Percentiles rank a stretch among this genome's conserved stretches.
phyloP scores from a whole-genome alignment of 495 filamentous ascomycete genomes.

The Aspergillus avenaceus region DNA sequence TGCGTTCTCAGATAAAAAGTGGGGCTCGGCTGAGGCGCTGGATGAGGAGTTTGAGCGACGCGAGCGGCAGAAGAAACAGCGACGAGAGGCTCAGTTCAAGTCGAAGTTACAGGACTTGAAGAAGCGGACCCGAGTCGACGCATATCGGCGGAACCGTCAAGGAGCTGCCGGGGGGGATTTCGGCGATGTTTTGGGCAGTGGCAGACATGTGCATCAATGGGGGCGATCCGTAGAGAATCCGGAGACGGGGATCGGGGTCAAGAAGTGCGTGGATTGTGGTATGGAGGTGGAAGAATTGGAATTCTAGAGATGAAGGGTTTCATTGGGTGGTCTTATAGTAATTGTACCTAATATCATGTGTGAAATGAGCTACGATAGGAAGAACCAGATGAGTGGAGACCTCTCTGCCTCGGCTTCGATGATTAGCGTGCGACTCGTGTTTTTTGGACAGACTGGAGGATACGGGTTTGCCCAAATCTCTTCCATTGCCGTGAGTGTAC shows the following conservation, averaged over 20 bases:
- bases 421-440: too few relatives aligned
- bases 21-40: slow-evolving; percentile 79
- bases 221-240: slow-evolving; percentile 72
- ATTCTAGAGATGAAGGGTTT: too few relatives aligned
- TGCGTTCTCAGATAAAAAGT: slow-evolving; percentile 74
- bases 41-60: slow-evolving; percentile 87
- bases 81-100: slow-evolving; percentile 90
- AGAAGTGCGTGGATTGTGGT: slow-evolving; percentile 83
- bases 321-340: too few relatives aligned
- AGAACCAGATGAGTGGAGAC: too few relatives aligned
- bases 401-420: too few relatives aligned
- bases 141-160: slow-evolving; percentile 65
- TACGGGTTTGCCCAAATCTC: too few relatives aligned
- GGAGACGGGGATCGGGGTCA: slow-evolving; percentile 72
- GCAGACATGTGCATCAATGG: slow-evolving; percentile 91
- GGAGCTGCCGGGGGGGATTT: slow-evolving; percentile 59
- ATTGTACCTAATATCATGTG: too few relatives aligned
- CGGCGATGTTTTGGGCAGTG: slow-evolving; percentile 65
- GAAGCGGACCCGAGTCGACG: slow-evolving; percentile 88
- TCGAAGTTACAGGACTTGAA: slow-evolving; percentile 83
- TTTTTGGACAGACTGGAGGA: too few relatives aligned
- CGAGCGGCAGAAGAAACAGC: slow-evolving; percentile 74
- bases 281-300: slow-evolving; percentile 98
- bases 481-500: too few relatives aligned
- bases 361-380: too few relatives aligned